Evolutionary conservation across 306 rosid genomes (phyloP).

Genomic region (Canavalia ensiformis): DNA sequence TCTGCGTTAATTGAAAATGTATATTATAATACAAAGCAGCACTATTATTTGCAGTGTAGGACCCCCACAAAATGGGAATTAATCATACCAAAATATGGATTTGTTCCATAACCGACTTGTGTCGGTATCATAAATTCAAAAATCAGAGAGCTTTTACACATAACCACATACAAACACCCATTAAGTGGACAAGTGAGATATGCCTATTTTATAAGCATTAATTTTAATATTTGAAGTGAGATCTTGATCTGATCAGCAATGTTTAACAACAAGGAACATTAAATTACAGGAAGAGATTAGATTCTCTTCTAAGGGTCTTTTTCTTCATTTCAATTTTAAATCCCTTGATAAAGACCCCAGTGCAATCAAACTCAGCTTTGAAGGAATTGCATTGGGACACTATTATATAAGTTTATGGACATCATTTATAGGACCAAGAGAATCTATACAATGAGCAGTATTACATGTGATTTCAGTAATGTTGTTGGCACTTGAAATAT

Average conservation of each 20-base stretch:
- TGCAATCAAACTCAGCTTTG: conserved; percentile 44
- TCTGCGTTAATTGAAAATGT: conserved; percentile 3
- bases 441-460: not conserved
- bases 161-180: conserved; percentile 34
- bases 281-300: not conserved
- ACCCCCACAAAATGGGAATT: conserved; percentile 26
- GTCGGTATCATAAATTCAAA: conserved; percentile 34
- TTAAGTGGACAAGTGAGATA: conserved; percentile 29
- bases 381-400: conserved; percentile 8
- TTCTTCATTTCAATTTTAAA: conserved; percentile 14
- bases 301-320: conserved; percentile 2
- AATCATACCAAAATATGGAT: not conserved
- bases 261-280: not conserved
- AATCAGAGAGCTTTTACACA: not conserved
- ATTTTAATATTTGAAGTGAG: conserved; percentile 37
- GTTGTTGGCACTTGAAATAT: conserved; percentile 8
- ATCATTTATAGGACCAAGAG: not conserved
- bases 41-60: conserved; percentile 27
- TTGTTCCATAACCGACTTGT: not conserved
- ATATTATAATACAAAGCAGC: not conserved
- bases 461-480: conserved; percentile 47
- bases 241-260: conserved; percentile 42
- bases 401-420: not conserved
- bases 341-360: conserved; percentile 12
- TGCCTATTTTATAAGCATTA: conserved; percentile 1